phyloP scores from a whole-genome alignment of 495 filamentous ascomycete genomes.

The Neurospora tetrasperma region DNA sequence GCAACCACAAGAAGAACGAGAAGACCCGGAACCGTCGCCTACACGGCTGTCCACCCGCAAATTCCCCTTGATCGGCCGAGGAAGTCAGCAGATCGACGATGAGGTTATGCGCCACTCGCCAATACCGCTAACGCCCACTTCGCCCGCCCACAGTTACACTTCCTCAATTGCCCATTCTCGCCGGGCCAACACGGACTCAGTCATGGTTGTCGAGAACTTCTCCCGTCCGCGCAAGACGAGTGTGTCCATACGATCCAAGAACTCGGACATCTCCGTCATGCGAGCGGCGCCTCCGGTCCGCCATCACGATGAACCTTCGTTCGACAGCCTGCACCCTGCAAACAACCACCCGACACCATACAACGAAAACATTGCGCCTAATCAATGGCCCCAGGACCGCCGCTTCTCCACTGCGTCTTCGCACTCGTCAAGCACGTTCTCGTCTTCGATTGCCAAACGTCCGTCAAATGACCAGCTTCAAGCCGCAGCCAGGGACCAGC shows the following conservation, averaged over 20 bases:
- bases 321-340: constrained; percentile 18
- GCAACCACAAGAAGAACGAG: background rate
- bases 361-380: constrained; percentile 7
- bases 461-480: constrained; percentile 24
- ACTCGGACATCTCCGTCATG: constrained; percentile 24
- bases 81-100: constrained; percentile 16
- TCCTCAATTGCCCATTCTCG: background rate
- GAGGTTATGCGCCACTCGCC: constrained; percentile 6
- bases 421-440: constrained; percentile 31
- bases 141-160: background rate
- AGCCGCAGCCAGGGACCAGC: constrained; percentile 9
- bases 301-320: constrained; percentile 19
- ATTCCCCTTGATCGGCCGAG: constrained; percentile 16
- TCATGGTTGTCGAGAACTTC: constrained; percentile 38
- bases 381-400: constrained; percentile 27
- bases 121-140: constrained; percentile 10
- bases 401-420: constrained; percentile 39
- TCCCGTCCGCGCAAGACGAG: constrained; percentile 41
- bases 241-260: constrained; percentile 23
- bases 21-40: constrained; percentile 1
- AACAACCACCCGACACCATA: constrained; percentile 11
- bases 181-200: constrained; percentile 11
- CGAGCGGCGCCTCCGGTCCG: constrained; percentile 16
- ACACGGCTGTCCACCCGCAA: constrained; percentile 2
- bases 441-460: constrained; percentile 25